Evolutionary conservation across 2,329 filamentous ascomycete species (phyloP).

Genomic region (Pyrenophora tritici-repentis): DNA sequence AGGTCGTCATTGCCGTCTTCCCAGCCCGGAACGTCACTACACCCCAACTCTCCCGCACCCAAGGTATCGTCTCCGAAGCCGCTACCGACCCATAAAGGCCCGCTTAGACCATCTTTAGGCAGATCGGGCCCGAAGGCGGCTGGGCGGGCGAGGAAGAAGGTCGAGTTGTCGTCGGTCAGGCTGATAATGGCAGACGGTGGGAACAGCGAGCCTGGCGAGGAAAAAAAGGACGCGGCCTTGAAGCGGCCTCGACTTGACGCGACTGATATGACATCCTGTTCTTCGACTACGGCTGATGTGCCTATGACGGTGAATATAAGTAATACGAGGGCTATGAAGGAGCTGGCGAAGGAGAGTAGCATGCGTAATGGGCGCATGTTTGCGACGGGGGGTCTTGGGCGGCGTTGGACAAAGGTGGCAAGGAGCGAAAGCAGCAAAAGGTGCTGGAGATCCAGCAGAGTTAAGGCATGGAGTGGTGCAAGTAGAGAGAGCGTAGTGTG

Average conservation of each 20-base stretch:
- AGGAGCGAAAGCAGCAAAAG: conserved; percentile 27
- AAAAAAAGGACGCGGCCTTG: conserved; percentile 55
- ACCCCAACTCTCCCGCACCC: conserved; percentile 80
- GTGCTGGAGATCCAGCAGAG: conserved; percentile 27
- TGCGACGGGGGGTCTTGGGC: conserved; percentile 9
- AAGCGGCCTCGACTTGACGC: conserved; percentile 42
- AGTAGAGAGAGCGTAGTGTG: conserved; percentile 7
- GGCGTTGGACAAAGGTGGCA: conserved; percentile 4
- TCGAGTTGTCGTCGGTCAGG: conserved; percentile 96
- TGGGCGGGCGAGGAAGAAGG: conserved; percentile 90
- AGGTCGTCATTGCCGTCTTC: conserved; percentile 55
- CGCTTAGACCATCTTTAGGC: conserved; percentile 76
- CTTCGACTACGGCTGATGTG: conserved; percentile 21
- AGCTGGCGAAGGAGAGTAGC: conserved; percentile 51
- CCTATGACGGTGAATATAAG: conserved; percentile 49
- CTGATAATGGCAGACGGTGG: conserved; percentile 95
- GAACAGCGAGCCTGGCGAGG: conserved; percentile 80
- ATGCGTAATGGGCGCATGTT: conserved; percentile 46
- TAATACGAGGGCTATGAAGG: conserved; percentile 50
- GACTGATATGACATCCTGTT: conserved; percentile 17
- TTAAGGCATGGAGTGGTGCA: conserved; percentile 29
- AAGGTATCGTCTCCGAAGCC: conserved; percentile 81
- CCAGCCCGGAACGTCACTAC: conserved; percentile 93
- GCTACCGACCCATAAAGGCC: conserved; percentile 90
- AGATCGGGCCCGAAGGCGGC: conserved; percentile 89